Conservation (phyloP, 257 asterid species). For the Salvia miltiorrhiza region DNA sequence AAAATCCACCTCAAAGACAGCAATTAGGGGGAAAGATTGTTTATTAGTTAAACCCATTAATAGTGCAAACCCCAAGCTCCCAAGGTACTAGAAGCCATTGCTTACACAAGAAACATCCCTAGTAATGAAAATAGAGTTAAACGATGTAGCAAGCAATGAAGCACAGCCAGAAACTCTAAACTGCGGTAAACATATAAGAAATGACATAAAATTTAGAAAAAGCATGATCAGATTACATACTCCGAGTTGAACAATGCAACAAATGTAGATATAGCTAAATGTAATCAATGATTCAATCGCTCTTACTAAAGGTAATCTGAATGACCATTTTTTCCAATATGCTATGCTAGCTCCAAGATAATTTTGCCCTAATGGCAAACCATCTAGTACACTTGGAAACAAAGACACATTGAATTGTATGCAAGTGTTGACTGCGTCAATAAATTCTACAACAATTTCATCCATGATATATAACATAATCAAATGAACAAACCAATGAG, state of each 20-base stretch:
- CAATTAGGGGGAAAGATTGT: not conserved
- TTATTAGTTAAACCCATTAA: not conserved
- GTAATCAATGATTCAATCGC: not conserved
- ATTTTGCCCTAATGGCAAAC: not conserved
- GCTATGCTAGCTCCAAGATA: not conserved
- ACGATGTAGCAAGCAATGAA: not conserved
- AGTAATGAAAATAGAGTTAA: not conserved
- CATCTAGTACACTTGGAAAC: not conserved
- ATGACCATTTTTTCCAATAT: not conserved
- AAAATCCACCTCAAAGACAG: not conserved
- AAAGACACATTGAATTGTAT: not conserved
- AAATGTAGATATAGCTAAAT: not conserved
- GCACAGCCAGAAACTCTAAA: not conserved
- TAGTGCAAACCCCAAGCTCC: not conserved
- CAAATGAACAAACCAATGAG: constrained; percentile 7
- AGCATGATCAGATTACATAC: not conserved
- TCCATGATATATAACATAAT: not conserved
- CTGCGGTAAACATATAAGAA: not conserved
- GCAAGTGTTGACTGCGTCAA: not conserved
- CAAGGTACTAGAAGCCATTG: not conserved
- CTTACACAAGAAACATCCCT: not conserved
- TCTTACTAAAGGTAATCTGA: not conserved
- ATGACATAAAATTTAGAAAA: not conserved
- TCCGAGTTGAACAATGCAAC: not conserved
- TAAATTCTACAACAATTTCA: not conserved